Evolutionary conservation across 192 early-diverging fungal genomes (phyloP), one percentile per base, ranked within the genome.

Genomic region (Coemansia sp.): DNA sequence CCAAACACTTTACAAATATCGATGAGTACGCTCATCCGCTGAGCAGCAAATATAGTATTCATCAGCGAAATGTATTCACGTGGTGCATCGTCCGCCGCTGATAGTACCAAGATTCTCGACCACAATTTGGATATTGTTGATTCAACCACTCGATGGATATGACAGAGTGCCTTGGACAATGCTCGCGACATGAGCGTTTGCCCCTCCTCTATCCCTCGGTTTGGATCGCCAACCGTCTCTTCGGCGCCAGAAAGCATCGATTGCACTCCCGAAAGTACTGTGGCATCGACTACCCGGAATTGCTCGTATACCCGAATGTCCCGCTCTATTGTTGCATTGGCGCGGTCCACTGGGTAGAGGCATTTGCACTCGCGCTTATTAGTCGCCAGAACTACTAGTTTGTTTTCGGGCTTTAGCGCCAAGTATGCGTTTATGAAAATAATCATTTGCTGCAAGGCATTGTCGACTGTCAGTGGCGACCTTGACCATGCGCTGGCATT

Each of bases 11-110:
- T 93, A 77, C 94, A 97, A 1, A 95, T 90, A 74, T 99, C 98
- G 20, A 99, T 89, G 0, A 88, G 89, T 9, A 96, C 93, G 18
- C 85, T 84, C 94, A 78, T 85, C 64, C 94, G 95, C 77, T 99
- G 95, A 1, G 96, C 97, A 0, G 95, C 91, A 82, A 99, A 99
- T 39, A 99, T 97, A 63, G 87, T 90, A 75, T 99, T 99, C 98
- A 99, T 99, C 35, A 96, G 88, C 3, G 94, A 84, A 55, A 99
- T 95, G 65, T 99, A 98, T 69, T 98, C 93, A 41, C 84, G 81
- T 6, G 98, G 86, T 1, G 88, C 82, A 69, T 99, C 98, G 1
- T 89, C 89, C 0, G 94, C 95, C 9, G 92, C 92, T 0, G 95
- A 95, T 4, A 98, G 47, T 0, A 94, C 82, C 4, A 98, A 76